Conservation (phyloP, 1,284 basidiomycete genomes). For the Xerocomus cyaneibrunnescens region DNA sequence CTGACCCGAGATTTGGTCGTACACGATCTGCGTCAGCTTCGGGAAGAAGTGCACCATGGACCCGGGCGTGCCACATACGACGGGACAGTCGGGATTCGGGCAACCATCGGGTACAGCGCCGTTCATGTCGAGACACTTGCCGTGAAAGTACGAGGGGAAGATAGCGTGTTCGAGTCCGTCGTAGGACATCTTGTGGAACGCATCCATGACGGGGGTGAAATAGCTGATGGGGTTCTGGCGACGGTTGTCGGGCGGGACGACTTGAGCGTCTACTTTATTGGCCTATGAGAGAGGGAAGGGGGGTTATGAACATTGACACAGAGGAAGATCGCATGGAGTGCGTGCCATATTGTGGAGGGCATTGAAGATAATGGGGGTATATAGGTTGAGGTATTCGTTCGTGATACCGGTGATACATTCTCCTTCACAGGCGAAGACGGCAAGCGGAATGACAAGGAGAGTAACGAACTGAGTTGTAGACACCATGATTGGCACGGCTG, state of each 20-base stretch:
- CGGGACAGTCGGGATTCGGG: conserved; percentile 73
- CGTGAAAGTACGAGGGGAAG: conserved; percentile 69
- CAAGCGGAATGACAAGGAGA: conserved; percentile 28
- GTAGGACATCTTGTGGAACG: conserved; percentile 48
- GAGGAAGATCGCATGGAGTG: not conserved
- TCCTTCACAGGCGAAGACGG: conserved; percentile 62
- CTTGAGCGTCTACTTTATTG: conserved; percentile 36
- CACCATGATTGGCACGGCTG: conserved; percentile 21
- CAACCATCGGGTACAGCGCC: conserved; percentile 64
- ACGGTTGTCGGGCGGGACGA: conserved; percentile 37
- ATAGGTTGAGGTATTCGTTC: conserved; percentile 52
- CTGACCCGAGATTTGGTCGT: conserved; percentile 42
- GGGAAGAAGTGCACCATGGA: conserved; percentile 68
- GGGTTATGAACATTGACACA: not conserved
- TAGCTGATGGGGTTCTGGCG: conserved; percentile 36
- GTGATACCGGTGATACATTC: conserved; percentile 63
- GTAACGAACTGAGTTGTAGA: conserved; percentile 21
- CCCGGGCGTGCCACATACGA: conserved; percentile 77
- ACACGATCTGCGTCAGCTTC: conserved; percentile 50
- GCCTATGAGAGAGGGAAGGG: conserved; percentile 32
- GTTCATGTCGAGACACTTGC: conserved; percentile 60
- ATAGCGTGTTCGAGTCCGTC: conserved; percentile 48
- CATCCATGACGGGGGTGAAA: conserved; percentile 46
- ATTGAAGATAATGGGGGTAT: conserved; percentile 28
- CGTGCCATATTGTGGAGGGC: conserved; percentile 26